Percentiles rank a stretch among this genome's conserved stretches.
phyloP scores from a whole-genome alignment of 2,329 filamentous ascomycete species.

The Nemania serpens region DNA sequence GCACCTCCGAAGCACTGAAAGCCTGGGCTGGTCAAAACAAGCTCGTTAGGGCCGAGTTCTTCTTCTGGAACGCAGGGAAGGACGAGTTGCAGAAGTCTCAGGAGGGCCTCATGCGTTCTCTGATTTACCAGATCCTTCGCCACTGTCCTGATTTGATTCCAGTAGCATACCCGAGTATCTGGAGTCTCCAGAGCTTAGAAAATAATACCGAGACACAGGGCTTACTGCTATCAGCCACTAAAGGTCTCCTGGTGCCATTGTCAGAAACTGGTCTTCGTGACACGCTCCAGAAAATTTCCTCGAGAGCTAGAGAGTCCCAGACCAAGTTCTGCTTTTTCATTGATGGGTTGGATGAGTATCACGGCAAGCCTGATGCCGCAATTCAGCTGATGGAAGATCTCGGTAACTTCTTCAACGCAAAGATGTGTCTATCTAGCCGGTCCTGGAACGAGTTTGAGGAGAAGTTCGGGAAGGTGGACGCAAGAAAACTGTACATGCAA shows the following conservation, averaged over 20 bases:
- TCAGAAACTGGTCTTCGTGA: background rate
- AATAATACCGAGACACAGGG: background rate
- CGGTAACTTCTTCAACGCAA: background rate
- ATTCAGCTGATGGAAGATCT: background rate
- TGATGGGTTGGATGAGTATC: conserved; percentile 13
- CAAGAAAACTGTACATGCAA: background rate
- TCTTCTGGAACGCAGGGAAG: conserved; percentile 42
- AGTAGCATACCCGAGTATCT: background rate
- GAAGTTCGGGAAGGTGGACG: background rate
- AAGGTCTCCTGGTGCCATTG: background rate
- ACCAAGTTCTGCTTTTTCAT: conserved; percentile 11
- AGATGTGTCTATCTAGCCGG: conserved; percentile 9
- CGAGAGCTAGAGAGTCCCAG: background rate
- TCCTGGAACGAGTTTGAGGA: conserved; percentile 5
- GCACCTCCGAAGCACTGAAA: conserved; percentile 30
- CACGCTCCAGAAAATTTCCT: background rate
- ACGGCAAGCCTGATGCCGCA: background rate
- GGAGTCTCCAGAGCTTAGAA: background rate
- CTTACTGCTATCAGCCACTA: background rate
- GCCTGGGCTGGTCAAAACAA: conserved; percentile 35
- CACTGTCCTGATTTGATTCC: background rate
- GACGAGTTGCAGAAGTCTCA: background rate
- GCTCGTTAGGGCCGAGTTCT: conserved; percentile 39
- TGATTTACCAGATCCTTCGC: background rate
- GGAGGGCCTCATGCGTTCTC: background rate